Evolutionary conservation across 768 basidiomycete species (phyloP).

Genomic region (Termitomyces sp.): DNA sequence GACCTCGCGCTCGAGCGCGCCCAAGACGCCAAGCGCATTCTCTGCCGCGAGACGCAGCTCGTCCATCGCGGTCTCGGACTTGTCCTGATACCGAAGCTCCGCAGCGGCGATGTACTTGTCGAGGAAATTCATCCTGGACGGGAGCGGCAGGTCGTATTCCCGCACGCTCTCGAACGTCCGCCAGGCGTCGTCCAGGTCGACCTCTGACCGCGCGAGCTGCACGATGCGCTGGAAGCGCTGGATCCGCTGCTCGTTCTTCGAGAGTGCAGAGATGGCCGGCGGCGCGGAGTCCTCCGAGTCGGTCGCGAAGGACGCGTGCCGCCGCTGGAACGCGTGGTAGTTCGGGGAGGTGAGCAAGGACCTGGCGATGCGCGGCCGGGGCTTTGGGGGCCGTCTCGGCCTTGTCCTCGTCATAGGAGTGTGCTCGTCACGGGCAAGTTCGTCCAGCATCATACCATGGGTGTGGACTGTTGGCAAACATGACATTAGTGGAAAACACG

Average conservation of each 20-base stretch:
- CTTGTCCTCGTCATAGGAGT: slow-evolving; percentile 3
- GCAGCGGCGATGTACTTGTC: slow-evolving; percentile 21
- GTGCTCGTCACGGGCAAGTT: slow-evolving; percentile 18
- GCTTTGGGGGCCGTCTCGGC: background rate
- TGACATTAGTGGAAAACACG: background rate
- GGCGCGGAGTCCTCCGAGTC: background rate
- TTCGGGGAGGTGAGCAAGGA: background rate
- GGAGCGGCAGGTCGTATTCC: slow-evolving; percentile 5
- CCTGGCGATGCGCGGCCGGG: background rate
- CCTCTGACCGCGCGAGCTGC: slow-evolving; percentile 6
- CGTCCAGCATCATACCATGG: slow-evolving; percentile 29
- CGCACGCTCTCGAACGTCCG: slow-evolving; percentile 23
- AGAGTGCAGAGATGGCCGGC: background rate
- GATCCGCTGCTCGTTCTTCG: background rate
- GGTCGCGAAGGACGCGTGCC: slow-evolving; percentile 11
- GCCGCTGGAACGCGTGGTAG: slow-evolving; percentile 13
- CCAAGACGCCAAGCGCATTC: background rate
- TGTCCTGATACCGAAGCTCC: slow-evolving; percentile 9
- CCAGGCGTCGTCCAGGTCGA: slow-evolving; percentile 37
- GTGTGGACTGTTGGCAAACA: slow-evolving; percentile 21
- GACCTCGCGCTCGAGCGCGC: background rate
- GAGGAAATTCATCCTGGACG: slow-evolving; percentile 13
- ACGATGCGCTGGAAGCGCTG: slow-evolving; percentile 7
- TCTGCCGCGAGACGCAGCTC: background rate
- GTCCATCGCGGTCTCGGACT: background rate